A percentile compares a stretch with the other conserved stretches of the same genome.
phyloP scores from a whole-genome alignment of 139 green algal species.

The Tetraselmis chui region DNA sequence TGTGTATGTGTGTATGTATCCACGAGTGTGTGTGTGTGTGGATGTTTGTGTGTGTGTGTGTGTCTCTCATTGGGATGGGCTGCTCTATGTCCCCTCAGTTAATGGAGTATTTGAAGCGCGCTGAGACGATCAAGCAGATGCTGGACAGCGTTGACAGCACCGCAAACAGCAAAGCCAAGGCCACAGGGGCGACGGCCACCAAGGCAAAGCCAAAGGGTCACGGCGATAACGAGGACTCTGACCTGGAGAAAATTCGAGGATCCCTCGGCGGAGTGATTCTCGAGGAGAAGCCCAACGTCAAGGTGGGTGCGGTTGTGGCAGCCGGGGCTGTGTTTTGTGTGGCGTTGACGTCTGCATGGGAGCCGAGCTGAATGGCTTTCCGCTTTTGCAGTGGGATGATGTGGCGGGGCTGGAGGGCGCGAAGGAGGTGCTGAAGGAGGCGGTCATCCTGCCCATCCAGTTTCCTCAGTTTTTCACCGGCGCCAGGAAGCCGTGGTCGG shows the following conservation, averaged over 20 bases:
- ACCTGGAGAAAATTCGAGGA: slow-evolving; percentile 79
- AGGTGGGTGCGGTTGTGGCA: slow-evolving; percentile 28
- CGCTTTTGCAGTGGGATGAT: slow-evolving; percentile 83
- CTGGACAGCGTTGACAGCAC: slow-evolving; percentile 39
- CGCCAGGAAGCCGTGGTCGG: slow-evolving; percentile 95
- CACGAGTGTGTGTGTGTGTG: background rate
- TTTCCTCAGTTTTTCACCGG: slow-evolving; percentile 97
- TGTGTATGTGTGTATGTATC: slow-evolving; percentile 2
- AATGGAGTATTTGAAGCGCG: slow-evolving; percentile 85
- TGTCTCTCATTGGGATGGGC: background rate
- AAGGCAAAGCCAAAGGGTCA: slow-evolving; percentile 10
- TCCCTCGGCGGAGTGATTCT: slow-evolving; percentile 71
- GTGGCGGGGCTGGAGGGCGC: slow-evolving; percentile 93
- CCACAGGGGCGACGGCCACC: background rate
- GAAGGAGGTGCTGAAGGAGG: slow-evolving; percentile 97
- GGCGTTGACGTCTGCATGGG: background rate
- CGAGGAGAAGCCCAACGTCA: slow-evolving; percentile 88
- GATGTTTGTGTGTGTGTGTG: too few species aligned
- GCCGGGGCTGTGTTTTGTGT: background rate
- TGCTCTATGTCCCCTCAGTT: too few species aligned
- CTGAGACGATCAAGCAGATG: slow-evolving; percentile 85
- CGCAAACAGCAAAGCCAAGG: slow-evolving; percentile 15
- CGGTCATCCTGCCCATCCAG: slow-evolving; percentile 98
- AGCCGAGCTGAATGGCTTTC: background rate
- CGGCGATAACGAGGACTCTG: slow-evolving; percentile 24